These are phyloP conservation scores for Nevesoporus exiguus DNA, from an alignment of 768 basidiomycete genomes.

Conservation along the genomic window DNA sequence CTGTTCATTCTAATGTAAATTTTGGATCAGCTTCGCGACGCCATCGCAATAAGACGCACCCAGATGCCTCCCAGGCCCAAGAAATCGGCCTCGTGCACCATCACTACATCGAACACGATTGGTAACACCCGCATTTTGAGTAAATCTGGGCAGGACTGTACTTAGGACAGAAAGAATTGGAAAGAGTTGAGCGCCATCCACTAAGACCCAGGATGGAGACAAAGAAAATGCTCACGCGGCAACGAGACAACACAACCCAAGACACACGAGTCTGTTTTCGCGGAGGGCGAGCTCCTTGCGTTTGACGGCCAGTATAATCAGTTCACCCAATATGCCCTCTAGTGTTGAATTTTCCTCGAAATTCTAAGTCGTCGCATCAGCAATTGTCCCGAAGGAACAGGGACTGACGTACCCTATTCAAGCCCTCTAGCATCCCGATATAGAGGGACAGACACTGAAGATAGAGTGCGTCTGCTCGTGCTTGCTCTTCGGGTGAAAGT, in stretches of 20 bases:
- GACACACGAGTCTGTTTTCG: constrained; percentile 60
- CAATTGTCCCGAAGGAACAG: background rate
- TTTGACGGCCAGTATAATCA: constrained; percentile 88
- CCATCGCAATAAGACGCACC: constrained; percentile 20
- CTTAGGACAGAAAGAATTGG: constrained; percentile 78
- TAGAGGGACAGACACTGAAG: no score
- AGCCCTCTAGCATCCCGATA: constrained; percentile 81
- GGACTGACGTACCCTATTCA: constrained; percentile 63
- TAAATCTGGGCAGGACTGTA: constrained; percentile 57
- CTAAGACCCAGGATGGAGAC: constrained; percentile 1
- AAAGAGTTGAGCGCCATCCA: constrained; percentile 49
- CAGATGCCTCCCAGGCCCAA: constrained; percentile 42
- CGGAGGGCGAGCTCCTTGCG: no score
- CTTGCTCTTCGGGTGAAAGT: constrained; percentile 60
- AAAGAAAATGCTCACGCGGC: constrained; percentile 37
- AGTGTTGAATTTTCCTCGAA: constrained; percentile 68
- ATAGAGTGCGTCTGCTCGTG: constrained; percentile 59
- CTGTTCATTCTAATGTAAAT: constrained; percentile 40
- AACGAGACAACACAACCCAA: constrained; percentile 75
- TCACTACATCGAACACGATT: no score
- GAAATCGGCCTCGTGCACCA: no score
- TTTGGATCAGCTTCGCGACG: background rate
- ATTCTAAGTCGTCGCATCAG: constrained; percentile 31
- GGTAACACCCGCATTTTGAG: constrained; percentile 67
- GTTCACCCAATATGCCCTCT: no score